A percentile compares a stretch with the other conserved stretches of the same genome.
Evolutionary conservation across 441 rosid species (phyloP).

Genomic region (Lepidium campestre): DNA sequence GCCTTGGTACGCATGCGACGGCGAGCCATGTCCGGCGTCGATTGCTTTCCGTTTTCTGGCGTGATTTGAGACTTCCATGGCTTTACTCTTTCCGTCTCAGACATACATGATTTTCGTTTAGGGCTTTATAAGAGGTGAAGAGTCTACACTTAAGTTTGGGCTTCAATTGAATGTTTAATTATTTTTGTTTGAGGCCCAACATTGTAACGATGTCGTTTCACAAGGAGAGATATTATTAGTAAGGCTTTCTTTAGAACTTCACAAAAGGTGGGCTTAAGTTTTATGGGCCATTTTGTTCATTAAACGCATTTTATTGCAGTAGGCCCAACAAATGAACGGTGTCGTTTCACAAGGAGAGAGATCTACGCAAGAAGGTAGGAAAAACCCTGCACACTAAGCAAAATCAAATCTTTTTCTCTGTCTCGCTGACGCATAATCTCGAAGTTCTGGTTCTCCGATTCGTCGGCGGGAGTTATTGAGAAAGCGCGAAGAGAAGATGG

Average conservation of each 20-base stretch:
- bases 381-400: slow-evolving; percentile 11
- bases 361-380: too few species aligned
- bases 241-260: too few species aligned
- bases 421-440: slow-evolving; percentile 7
- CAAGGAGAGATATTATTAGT: not conserved
- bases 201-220: not conserved
- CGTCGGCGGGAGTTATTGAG: slow-evolving; percentile 19
- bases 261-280: too few species aligned
- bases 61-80: slow-evolving; percentile 30
- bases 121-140: not conserved
- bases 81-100: not conserved
- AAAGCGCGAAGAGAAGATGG: slow-evolving; percentile 13
- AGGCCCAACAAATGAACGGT: too few species aligned
- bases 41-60: slow-evolving; percentile 28
- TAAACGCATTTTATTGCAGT: too few species aligned
- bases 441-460: slow-evolving; percentile 1
- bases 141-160: not conserved
- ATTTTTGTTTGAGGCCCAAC: not conserved
- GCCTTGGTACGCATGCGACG: slow-evolving; percentile 18
- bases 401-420: not conserved
- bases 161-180: not conserved
- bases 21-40: slow-evolving; percentile 12
- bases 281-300: too few species aligned
- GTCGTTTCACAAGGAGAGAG: too few species aligned
- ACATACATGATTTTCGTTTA: not conserved